phyloP scores from a whole-genome alignment of 2,329 filamentous ascomycete genomes.

The Cordyceps javanica region DNA sequence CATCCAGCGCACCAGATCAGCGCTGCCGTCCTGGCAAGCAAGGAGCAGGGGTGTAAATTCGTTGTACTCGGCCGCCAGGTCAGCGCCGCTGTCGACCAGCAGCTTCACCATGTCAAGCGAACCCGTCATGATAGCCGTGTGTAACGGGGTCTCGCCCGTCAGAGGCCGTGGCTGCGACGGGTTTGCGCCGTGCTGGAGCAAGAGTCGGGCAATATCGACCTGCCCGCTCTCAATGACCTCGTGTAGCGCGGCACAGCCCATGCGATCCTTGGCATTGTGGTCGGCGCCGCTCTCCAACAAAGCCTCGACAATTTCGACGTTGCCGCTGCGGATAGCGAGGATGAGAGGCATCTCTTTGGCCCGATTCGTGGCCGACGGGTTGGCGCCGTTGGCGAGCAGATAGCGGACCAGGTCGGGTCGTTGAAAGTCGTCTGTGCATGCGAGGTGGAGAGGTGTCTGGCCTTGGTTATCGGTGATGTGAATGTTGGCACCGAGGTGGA shows the following conservation, averaged over 20 bases:
- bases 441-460: constrained; percentile 7
- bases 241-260: constrained; percentile 7
- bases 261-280: neutral
- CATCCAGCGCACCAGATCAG: constrained; percentile 7
- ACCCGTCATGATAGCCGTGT: neutral
- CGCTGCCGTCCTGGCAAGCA: constrained; percentile 5
- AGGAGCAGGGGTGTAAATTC: constrained; percentile 7
- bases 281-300: constrained; percentile 5
- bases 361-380: neutral
- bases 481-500: constrained; percentile 7
- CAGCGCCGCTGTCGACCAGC: constrained; percentile 3
- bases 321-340: constrained; percentile 3
- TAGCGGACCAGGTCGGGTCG: constrained; percentile 4
- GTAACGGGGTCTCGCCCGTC: constrained; percentile 8
- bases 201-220: neutral
- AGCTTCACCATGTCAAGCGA: constrained; percentile 8
- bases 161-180: constrained; percentile 3
- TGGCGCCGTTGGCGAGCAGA: constrained; percentile 5
- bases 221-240: constrained; percentile 1
- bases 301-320: constrained; percentile 6
- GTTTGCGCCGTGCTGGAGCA: constrained; percentile 5
- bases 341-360: constrained; percentile 3
- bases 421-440: constrained; percentile 6
- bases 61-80: constrained; percentile 6
- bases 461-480: constrained; percentile 1